Conservation (phyloP, 2,329 filamentous ascomycete genomes). For the Ceratocystis harringtonii region DNA sequence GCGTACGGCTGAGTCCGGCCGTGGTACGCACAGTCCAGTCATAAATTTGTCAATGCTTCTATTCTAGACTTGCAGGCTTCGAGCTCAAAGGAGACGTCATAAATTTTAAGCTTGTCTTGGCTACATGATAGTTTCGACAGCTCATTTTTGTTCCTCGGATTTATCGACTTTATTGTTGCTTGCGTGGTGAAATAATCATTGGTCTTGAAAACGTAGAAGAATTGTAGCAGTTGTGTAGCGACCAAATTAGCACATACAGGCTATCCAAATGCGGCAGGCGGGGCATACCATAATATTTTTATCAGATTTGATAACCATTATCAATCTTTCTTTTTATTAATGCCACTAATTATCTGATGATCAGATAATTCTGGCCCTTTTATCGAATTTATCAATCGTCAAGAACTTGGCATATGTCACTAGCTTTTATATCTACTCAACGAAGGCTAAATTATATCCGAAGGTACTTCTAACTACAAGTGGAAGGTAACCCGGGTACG, state of each 20-base stretch:
- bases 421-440: not conserved
- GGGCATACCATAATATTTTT: not conserved
- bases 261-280: not conserved
- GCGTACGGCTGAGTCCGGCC: too few species aligned
- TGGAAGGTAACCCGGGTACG: not conserved
- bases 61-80: not conserved
- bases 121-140: not conserved
- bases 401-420: not conserved
- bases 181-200: not conserved
- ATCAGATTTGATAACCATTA: not conserved
- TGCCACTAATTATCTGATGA: conserved; percentile 9
- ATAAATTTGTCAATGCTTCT: not conserved
- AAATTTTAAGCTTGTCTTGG: not conserved
- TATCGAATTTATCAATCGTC: conserved; percentile 5
- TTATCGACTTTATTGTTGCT: not conserved
- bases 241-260: not conserved
- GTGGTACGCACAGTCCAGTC: not conserved
- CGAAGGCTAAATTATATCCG: not conserved
- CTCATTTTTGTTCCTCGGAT: not conserved
- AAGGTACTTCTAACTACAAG: not conserved
- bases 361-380: conserved; percentile 6
- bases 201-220: not conserved
- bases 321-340: conserved; percentile 8
- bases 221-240: not conserved
- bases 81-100: not conserved